Base-by-base conservation (phyloP, 2,329 filamentous ascomycete genomes). In the Diplodia scrobiculata region DNA sequence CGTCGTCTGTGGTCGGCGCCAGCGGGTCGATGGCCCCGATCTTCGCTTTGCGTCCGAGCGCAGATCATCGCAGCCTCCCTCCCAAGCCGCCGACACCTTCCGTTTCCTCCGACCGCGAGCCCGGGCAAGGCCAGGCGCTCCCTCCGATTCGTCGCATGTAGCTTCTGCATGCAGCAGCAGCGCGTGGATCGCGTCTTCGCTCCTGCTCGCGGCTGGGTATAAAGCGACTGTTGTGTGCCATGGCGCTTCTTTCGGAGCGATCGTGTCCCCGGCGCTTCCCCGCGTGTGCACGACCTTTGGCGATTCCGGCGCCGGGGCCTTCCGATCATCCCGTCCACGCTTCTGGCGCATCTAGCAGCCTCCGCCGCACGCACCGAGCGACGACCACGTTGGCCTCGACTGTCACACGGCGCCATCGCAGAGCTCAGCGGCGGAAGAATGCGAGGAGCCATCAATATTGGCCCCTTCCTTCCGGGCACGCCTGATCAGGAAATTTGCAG, bases 1-100 rank as follows among this genome's bases (percentile, higher is more conserved):
- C n/a, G 41, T 19, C 7, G 52, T 3, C 25, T 36, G 58, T 10
- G 29, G 58, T 62, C 45, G 58, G 58, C 45, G 45, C 41, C 17
- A 50, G 45, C 58, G 58, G 45, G 29, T 50, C 41, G 45, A 45
- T n/a, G 45, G 29, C 50, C 45, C 54, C 58, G 41, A 50, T 50
- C 58, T 29, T 60, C 38, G 25, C 38, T 10, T 17, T 45, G 41
- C 17, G 21, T 32, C n/a, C 27, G 32, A 41, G 55, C 58, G 58
- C 58, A 62, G 58, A 62, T 62, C 58, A 36, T 45, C 41, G 38
- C 41, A 21, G 38, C 55, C 32, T 60, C 55, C 55, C 55, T 38
- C 29, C 29, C 29, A n/a, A n/a, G n/a, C n/a, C n/a, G n/a, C n/a
- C n/a, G n/a, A n/a, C n/a, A n/a, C 27, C 13, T 13, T 21, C 41